These are phyloP conservation scores for Coemansia sp. DNA, from an alignment of 192 early-diverging fungal genomes.

Conservation along the genomic window DNA sequence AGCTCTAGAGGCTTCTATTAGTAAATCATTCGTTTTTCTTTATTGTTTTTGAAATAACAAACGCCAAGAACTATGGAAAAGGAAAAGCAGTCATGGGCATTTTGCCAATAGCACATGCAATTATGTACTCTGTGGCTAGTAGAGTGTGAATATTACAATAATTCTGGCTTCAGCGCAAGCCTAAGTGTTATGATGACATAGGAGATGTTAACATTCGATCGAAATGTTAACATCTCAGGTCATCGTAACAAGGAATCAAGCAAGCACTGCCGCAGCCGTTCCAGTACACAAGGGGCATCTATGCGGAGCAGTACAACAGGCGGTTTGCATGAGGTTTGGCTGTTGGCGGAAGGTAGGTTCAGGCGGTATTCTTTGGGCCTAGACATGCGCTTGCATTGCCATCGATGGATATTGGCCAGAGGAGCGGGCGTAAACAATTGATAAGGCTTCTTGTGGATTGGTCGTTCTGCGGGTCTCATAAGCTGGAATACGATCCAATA, in stretches of 20 bases:
- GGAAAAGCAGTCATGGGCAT: too few relatives aligned
- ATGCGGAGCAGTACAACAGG: constrained; percentile 7
- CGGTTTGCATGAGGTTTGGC: constrained; percentile 18
- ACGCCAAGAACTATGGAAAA: too few relatives aligned
- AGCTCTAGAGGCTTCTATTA: not conserved
- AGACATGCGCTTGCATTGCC: not conserved
- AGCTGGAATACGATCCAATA: constrained; percentile 14
- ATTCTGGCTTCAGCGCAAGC: too few relatives aligned
- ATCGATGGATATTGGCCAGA: constrained; percentile 1
- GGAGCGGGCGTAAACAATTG: not conserved
- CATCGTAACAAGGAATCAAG: not conserved
- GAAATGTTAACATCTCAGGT: too few relatives aligned
- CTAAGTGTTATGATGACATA: too few relatives aligned
- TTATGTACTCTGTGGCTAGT: too few relatives aligned
- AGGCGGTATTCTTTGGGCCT: not conserved
- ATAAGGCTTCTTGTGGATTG: constrained; percentile 11
- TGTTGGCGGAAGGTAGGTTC: not conserved
- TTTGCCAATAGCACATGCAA: too few relatives aligned
- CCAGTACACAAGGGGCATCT: constrained; percentile 7
- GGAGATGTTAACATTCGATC: too few relatives aligned
- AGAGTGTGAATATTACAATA: too few relatives aligned
- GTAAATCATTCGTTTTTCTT: not conserved
- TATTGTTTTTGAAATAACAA: not conserved
- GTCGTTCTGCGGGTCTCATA: constrained; percentile 5
- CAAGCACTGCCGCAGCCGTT: constrained; percentile 9